A percentile compares a stretch with the other conserved stretches of the same genome.
phyloP scores from a whole-genome alignment of 345 rosid genomes.

The Lepidium aucheri region DNA sequence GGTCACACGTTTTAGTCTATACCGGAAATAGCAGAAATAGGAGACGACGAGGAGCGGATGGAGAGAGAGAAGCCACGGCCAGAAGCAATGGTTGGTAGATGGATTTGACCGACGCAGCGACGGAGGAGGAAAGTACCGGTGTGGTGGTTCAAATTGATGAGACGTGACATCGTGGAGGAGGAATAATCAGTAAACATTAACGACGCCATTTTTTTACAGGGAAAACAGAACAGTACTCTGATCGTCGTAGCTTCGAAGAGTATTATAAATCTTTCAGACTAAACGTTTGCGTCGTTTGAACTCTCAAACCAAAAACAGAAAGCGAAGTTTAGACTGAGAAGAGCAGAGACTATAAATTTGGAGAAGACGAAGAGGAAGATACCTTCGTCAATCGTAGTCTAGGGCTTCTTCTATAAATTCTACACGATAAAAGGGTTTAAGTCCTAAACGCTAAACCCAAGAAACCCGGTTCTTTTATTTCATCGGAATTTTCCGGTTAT shows the following conservation, averaged over 20 bases:
- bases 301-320: background rate
- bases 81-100: conserved; percentile 9
- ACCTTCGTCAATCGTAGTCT: background rate
- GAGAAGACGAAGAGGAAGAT: background rate
- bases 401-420: background rate
- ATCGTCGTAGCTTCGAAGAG: conserved; percentile 15
- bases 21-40: conserved; percentile 26
- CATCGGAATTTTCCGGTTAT: background rate
- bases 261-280: background rate
- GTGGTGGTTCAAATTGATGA: conserved; percentile 29
- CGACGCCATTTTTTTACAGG: conserved; percentile 30
- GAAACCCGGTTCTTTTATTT: background rate
- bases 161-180: conserved; percentile 36
- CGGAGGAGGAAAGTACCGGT: conserved; percentile 4
- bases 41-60: conserved; percentile 21
- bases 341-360: background rate
- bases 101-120: conserved; percentile 27
- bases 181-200: conserved; percentile 37
- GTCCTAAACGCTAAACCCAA: background rate
- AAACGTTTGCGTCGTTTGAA: background rate
- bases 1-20: background rate
- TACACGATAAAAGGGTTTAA: background rate
- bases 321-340: background rate
- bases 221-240: background rate
- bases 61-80: conserved; percentile 9